These are phyloP conservation scores for Pyrenochaeta sp. DNA, from an alignment of 2,329 filamentous ascomycete species.

Conservation along the genomic window DNA sequence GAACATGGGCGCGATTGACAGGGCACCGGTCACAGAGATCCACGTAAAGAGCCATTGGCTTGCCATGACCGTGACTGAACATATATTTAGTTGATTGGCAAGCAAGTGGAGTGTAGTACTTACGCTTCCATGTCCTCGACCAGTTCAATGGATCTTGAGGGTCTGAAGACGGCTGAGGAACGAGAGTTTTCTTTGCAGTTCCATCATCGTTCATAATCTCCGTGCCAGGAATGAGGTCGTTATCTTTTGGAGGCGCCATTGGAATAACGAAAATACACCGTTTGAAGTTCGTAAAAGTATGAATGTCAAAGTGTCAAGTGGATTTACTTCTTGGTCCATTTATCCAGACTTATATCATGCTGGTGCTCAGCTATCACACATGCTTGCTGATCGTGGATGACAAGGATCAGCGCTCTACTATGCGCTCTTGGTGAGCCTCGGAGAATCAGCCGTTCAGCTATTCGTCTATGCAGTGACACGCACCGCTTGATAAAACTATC, in stretches of 20 bases:
- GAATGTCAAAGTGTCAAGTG: not conserved
- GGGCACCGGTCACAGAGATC: conserved; percentile 53
- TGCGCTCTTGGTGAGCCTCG: not conserved
- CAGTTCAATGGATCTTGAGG: conserved; percentile 50
- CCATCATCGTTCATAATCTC: conserved; percentile 37
- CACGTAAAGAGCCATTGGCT: conserved; percentile 54
- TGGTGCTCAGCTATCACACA: not conserved
- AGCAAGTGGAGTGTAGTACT: not conserved
- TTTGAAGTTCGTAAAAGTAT: not conserved
- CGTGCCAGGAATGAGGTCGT: conserved; percentile 40
- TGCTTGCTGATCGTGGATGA: not conserved
- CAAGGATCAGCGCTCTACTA: conserved; percentile 1
- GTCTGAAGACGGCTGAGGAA: conserved; percentile 43
- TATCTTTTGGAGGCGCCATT: conserved; percentile 21
- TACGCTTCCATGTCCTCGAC: conserved; percentile 46
- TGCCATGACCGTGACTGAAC: conserved; percentile 44
- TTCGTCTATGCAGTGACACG: not conserved
- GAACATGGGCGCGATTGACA: conserved; percentile 56
- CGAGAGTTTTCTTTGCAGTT: conserved; percentile 30
- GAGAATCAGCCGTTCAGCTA: not conserved
- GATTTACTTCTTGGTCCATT: not conserved
- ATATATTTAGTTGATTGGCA: not conserved
- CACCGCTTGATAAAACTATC: conserved; percentile 1
- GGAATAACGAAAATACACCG: not conserved
- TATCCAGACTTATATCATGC: not conserved